Evolutionary conservation across 106 monocot genomes (phyloP), one percentile per base, ranked within the genome.

Genomic region (Chionographis japonica): DNA sequence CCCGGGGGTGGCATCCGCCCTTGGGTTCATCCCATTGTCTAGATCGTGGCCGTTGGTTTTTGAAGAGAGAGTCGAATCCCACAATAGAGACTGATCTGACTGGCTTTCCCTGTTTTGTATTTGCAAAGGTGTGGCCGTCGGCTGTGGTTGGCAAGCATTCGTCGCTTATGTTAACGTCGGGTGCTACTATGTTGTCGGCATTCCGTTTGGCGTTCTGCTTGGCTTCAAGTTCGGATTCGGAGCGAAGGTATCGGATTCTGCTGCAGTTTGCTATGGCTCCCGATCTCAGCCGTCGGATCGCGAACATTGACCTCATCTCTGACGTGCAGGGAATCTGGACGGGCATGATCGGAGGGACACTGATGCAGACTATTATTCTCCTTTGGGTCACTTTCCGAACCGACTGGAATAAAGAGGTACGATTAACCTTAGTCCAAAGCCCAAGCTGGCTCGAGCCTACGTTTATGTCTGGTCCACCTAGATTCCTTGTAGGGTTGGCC

Each of bases 61-160:
- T 27, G 27, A 1, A 27, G 27, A 27, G 27, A 27, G 27, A 27
- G 27, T 27, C 27, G 27, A 27, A 27, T 27, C 27, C 27, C 27
- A 27, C 27, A 27, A 27, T 0, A 27, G 27, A 27, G 27, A 27
- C 27, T 27, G 27, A 27, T 27, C 13, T 0, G 13, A 3, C 6
- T 43, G 19, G 11, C 36, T 39, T 60, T 8, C 14, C 17, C n/a
- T 65, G 38, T 16, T 67, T 12, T n/a, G 37, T 17, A 51, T 35
- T 62, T 65, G 17, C 60, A 61, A 2, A 93, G 92, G 93, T 67
- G 93, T 93, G 40, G 93, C 93, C 69, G 89, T 93, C 53, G 93
- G 93, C 2, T 93, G 88, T 74, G 88, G 92, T 72, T 93, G 92
- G 92, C 92, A 93, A 77, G 61, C 79, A 8, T 89, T 93, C 61